Conservation (phyloP, 2,329 filamentous ascomycete genomes). For the Arthrocladium fulminans region DNA sequence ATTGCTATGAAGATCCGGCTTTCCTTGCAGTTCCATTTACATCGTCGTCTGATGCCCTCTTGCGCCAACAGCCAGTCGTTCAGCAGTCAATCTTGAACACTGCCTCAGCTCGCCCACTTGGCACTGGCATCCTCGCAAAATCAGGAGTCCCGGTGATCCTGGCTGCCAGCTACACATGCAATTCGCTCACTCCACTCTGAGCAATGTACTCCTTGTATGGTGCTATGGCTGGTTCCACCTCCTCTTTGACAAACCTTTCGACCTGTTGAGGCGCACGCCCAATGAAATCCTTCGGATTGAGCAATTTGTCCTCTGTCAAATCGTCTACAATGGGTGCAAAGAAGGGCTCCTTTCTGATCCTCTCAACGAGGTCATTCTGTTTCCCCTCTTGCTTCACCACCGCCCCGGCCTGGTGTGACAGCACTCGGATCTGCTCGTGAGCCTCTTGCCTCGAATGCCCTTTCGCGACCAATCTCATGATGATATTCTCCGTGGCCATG, state of each 20-base stretch:
- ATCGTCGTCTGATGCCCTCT: too few relatives aligned
- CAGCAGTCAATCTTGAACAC: too few relatives aligned
- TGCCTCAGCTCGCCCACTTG: too few relatives aligned
- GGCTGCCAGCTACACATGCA: slow-evolving; percentile 38
- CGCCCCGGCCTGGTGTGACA: slow-evolving; percentile 64
- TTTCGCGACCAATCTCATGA: slow-evolving; percentile 66
- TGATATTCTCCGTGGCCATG: slow-evolving; percentile 66
- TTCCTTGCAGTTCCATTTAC: too few relatives aligned
- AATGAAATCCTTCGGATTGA: slow-evolving; percentile 55
- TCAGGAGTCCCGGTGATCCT: too few relatives aligned
- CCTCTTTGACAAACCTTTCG: slow-evolving; percentile 42
- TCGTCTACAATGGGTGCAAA: slow-evolving; percentile 64
- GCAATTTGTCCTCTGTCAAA: slow-evolving; percentile 51
- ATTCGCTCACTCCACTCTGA: slow-evolving; percentile 31
- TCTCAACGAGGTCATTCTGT: slow-evolving; percentile 70
- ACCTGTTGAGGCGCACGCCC: slow-evolving; percentile 49
- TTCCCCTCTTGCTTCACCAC: slow-evolving; percentile 65
- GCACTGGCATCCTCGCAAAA: too few relatives aligned
- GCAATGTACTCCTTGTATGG: slow-evolving; percentile 36
- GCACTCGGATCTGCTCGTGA: slow-evolving; percentile 77
- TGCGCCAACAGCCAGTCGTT: too few relatives aligned
- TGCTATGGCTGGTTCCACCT: slow-evolving; percentile 40
- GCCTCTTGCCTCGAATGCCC: slow-evolving; percentile 69
- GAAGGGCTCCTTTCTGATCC: slow-evolving; percentile 64
- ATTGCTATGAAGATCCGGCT: too few relatives aligned